phyloP scores from a whole-genome alignment of 2,329 filamentous ascomycete species.

The Hymenoscyphus fructigenus region DNA sequence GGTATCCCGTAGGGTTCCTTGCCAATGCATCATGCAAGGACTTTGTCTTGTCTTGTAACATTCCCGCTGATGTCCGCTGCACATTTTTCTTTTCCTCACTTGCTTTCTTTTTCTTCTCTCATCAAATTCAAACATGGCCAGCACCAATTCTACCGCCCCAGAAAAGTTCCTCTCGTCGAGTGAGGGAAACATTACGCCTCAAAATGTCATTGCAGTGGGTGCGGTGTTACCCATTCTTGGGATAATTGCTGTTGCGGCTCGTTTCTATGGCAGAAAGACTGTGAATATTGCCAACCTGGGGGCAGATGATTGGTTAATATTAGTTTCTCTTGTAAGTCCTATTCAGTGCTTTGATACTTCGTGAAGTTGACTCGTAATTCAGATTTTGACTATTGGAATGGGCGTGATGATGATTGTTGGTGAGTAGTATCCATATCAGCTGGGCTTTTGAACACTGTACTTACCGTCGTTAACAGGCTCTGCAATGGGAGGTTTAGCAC shows the following conservation, averaged over 20 bases:
- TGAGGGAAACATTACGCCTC: background rate
- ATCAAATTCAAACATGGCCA: background rate
- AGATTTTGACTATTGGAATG: conserved; percentile 1
- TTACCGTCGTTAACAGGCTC: background rate
- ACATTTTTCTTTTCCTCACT: background rate
- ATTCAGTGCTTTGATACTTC: too few relatives aligned
- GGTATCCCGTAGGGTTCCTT: background rate
- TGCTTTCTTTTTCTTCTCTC: background rate
- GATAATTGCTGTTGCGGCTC: background rate
- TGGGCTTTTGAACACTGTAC: too few relatives aligned
- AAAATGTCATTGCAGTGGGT: background rate
- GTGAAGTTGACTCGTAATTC: background rate
- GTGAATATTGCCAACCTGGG: background rate
- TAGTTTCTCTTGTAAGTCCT: background rate
- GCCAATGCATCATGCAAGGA: background rate
- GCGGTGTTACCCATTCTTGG: background rate
- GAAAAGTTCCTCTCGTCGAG: background rate
- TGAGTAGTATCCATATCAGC: background rate
- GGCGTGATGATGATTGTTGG: conserved; percentile 8
- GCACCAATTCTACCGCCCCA: background rate
- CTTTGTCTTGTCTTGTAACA: background rate
- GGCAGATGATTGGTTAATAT: background rate
- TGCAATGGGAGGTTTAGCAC: background rate
- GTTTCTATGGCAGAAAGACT: background rate
- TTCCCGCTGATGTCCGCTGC: background rate